Evolutionary conservation across 352 stramenopile genomes (phyloP), one percentile per base, ranked within the genome.

Genomic region (Halophytophthora polymorphica): DNA sequence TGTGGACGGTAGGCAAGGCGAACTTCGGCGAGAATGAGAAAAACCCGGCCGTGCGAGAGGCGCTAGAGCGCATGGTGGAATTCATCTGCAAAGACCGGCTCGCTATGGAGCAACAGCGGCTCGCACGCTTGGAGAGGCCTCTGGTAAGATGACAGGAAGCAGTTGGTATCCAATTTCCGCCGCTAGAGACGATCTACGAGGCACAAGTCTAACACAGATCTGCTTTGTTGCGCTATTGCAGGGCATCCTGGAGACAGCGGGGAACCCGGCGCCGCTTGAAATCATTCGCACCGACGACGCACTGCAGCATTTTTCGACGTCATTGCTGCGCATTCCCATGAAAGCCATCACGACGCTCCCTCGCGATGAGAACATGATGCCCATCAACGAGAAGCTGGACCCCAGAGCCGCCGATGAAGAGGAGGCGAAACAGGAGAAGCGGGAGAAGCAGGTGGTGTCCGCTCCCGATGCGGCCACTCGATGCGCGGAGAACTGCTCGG

Each of bases 1-100:
- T 90, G 71, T 94, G 83, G 83, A 94, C 83, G 1, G 83, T 94
- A 1, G 81, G 83, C 1, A 75, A 74, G 33, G 23, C 73, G 11
- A 88, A 70, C 41, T 87, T 94, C 48, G 83, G 83, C 8, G 83
- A 94, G 56, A 94, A 88, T 45, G 83, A 94, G 37, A 86, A 85
- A 53, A 71, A 88, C 37, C 81, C 81, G 21, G 72, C 81, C 0
- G 83, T 94, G 34, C 59, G 82, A 40, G 71, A 89, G 21, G 80
- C 81, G 6, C 64, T 94, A 2, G 78, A 90, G 39, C 69, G 73
- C 10, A 92, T 94, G 81, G 75, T 94, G 5, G 76, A 74, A 37
- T 63, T 78, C 22, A 69, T 86, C 10, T 63, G 71, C 22, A 74
- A 56, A 6, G 64, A 76, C 22, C 69, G 66, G 23, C 59, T 71